These are phyloP conservation scores for Nannochloropsis salina DNA, from an alignment of 108 stramenopile genomes.

Conservation along the genomic window DNA sequence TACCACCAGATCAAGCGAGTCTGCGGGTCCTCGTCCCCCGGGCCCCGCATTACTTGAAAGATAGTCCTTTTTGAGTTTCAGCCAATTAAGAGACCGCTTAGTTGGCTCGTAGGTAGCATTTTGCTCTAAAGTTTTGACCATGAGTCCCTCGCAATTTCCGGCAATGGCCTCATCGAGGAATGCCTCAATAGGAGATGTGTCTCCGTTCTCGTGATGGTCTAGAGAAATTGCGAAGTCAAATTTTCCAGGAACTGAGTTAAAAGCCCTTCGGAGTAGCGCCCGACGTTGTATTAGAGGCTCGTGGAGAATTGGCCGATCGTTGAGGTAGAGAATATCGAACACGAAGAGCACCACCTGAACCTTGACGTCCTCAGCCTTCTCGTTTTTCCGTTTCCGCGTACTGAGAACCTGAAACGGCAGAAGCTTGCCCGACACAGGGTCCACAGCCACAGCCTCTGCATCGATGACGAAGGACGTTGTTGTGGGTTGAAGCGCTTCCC, in stretches of 20 bases:
- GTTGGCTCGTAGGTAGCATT: slow-evolving; percentile 91
- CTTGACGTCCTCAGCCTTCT: slow-evolving; percentile 63
- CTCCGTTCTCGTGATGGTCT: slow-evolving; percentile 70
- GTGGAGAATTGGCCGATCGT: slow-evolving; percentile 80
- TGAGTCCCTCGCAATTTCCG: slow-evolving; percentile 96
- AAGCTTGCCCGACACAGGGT: slow-evolving; percentile 59
- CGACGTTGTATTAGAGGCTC: slow-evolving; percentile 73
- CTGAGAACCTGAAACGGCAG: slow-evolving; percentile 65
- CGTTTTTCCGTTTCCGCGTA: slow-evolving; percentile 61
- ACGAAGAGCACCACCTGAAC: slow-evolving; percentile 91
- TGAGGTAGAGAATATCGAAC: slow-evolving; percentile 97
- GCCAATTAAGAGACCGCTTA: slow-evolving; percentile 92
- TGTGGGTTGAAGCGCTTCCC: slow-evolving; percentile 33
- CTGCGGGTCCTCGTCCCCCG: slow-evolving; percentile 66
- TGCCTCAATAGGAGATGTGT: slow-evolving; percentile 66
- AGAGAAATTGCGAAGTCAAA: slow-evolving; percentile 73
- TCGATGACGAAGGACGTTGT: slow-evolving; percentile 76
- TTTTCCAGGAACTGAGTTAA: slow-evolving; percentile 71
- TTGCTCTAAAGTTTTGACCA: slow-evolving; percentile 95
- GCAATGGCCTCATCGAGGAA: slow-evolving; percentile 88
- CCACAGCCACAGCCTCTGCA: slow-evolving; percentile 83
- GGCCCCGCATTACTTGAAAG: slow-evolving; percentile 64
- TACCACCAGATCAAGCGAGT: slow-evolving; percentile 92
- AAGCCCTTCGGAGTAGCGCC: slow-evolving; percentile 67
- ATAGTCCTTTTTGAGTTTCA: slow-evolving; percentile 99